Evolutionary conservation across 2,329 filamentous ascomycete species (phyloP).

Genomic region (Ceratocystis harringtonii): DNA sequence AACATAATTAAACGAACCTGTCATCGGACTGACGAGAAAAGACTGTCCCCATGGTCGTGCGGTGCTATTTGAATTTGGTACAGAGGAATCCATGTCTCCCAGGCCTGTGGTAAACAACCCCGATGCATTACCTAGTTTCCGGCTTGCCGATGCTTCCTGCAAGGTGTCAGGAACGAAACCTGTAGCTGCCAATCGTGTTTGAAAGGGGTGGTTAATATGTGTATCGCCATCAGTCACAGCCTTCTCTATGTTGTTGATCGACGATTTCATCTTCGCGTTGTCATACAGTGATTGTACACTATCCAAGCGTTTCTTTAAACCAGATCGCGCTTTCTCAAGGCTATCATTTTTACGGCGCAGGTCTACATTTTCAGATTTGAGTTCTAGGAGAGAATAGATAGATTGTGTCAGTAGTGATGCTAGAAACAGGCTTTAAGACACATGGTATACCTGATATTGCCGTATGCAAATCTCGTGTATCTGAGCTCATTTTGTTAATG

Average conservation of each 20-base stretch:
- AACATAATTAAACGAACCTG: neutral
- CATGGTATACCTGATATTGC: conserved; percentile 38
- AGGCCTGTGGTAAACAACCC: neutral
- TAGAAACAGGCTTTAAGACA: neutral
- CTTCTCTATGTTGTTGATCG: conserved; percentile 39
- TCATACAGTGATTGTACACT: conserved; percentile 54
- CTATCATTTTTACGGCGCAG: conserved; percentile 60
- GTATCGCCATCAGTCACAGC: conserved; percentile 32
- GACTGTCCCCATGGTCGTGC: neutral
- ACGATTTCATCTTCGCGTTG: conserved; percentile 40
- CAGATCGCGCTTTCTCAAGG: conserved; percentile 47
- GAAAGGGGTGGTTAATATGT: neutral
- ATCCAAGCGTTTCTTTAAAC: conserved; percentile 54
- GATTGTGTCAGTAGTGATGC: neutral
- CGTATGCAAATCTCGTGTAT: conserved; percentile 53
- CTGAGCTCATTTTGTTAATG: conserved; percentile 57
- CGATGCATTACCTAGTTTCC: neutral
- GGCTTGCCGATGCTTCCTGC: neutral
- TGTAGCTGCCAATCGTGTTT: neutral
- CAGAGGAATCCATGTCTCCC: neutral
- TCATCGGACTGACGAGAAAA: neutral
- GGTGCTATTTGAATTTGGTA: neutral
- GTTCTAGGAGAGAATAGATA: conserved; percentile 25
- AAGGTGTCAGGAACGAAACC: neutral
- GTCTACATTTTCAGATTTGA: conserved; percentile 46